A percentile compares a stretch with the other conserved stretches of the same genome.
These are phyloP conservation scores for Starmerella lactis-condensi DNA, from an alignment of 805 yeast genomes.

Conservation along the genomic window DNA sequence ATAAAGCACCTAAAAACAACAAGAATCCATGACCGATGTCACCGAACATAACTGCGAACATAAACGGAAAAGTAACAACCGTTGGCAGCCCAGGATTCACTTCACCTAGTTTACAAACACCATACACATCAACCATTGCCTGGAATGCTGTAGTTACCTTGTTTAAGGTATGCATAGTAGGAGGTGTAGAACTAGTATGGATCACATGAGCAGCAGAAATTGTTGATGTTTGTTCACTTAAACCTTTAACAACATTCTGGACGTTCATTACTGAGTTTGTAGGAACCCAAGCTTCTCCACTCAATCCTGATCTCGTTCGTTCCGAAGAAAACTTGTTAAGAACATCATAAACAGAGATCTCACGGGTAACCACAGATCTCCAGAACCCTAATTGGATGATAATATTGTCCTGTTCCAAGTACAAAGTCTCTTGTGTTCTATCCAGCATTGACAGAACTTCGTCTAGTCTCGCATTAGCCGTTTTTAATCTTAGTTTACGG, in stretches of 20 bases:
- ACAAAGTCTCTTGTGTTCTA: slow-evolving; percentile 46
- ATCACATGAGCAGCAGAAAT: slow-evolving; percentile 35
- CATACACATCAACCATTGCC: slow-evolving; percentile 86
- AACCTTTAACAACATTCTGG: slow-evolving; percentile 42
- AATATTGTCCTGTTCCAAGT: slow-evolving; percentile 59
- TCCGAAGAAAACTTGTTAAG: slow-evolving; percentile 68
- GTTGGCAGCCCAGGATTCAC: slow-evolving; percentile 94
- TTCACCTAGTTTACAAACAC: slow-evolving; percentile 80
- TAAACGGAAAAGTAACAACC: slow-evolving; percentile 85
- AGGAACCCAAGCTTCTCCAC: slow-evolving; percentile 98
- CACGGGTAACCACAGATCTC: slow-evolving; percentile 52
- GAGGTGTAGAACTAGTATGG: slow-evolving; percentile 70
- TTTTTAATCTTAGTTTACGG: slow-evolving; percentile 19
- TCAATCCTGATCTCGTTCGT: slow-evolving; percentile 58
- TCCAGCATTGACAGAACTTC: slow-evolving; percentile 43
- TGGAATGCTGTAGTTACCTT: slow-evolving; percentile 88
- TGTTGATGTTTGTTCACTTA: slow-evolving; percentile 29
- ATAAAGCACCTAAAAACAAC: slow-evolving; percentile 50
- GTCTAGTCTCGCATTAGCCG: slow-evolving; percentile 30
- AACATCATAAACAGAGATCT: slow-evolving; percentile 60
- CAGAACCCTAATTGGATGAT: slow-evolving; percentile 58
- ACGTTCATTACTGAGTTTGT: slow-evolving; percentile 44
- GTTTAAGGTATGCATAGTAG: slow-evolving; percentile 80
- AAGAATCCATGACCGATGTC: slow-evolving; percentile 91
- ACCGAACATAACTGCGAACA: slow-evolving; percentile 99